phyloP scores from a whole-genome alignment of 139 green algal species.

The Chlamydomonas sp. region DNA sequence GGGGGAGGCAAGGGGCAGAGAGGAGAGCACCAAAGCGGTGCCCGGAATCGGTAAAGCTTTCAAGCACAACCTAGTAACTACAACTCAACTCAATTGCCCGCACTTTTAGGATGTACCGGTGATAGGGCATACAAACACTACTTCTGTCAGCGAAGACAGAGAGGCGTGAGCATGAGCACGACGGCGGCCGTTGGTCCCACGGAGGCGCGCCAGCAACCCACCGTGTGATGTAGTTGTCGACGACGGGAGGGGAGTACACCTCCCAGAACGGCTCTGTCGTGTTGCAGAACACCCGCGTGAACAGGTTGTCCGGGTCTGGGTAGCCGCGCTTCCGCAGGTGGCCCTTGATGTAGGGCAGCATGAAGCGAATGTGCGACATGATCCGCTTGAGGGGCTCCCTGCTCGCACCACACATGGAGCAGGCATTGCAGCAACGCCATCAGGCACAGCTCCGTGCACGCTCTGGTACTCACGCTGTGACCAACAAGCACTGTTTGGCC shows the following conservation, averaged over 20 bases:
- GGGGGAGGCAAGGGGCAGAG: neutral
- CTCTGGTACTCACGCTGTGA: too few relatives aligned
- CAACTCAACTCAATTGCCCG: too few relatives aligned
- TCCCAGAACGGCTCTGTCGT: neutral
- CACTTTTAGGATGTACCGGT: too few relatives aligned
- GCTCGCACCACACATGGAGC: neutral
- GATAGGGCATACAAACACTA: too few relatives aligned
- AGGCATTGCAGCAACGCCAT: too few relatives aligned
- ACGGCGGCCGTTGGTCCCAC: neutral
- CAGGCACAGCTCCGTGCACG: too few relatives aligned
- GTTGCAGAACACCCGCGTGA: constrained; percentile 6
- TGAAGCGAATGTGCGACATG: neutral
- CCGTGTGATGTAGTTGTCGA: constrained; percentile 26
- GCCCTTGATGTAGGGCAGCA: constrained; percentile 11
- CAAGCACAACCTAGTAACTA: neutral
- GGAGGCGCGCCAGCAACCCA: neutral
- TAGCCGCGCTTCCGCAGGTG: neutral
- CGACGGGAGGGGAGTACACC: neutral
- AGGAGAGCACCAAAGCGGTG: neutral
- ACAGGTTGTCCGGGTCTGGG: neutral
- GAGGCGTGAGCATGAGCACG: neutral
- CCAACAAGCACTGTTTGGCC: too few relatives aligned
- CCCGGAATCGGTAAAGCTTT: too few relatives aligned
- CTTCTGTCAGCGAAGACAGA: too few relatives aligned
- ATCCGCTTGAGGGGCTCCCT: neutral